Conservation (phyloP, 495 filamentous ascomycete genomes). For the Mytilinidion resinicola region DNA sequence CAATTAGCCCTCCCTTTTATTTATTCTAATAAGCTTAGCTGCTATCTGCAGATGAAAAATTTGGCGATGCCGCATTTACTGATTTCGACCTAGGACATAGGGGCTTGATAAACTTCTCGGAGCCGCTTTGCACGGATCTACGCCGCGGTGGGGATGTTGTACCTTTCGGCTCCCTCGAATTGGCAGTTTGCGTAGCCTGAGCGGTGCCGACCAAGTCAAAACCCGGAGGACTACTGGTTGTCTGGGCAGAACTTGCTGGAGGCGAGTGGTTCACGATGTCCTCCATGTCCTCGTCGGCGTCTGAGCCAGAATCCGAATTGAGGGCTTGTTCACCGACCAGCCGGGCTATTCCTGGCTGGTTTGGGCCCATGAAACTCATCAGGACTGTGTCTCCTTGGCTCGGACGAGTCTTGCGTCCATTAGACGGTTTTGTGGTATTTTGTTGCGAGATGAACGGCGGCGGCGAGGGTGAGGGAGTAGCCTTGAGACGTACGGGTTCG, state of each 20-base stretch:
- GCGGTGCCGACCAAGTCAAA: conserved; percentile 16
- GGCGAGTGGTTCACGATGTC: conserved; percentile 9
- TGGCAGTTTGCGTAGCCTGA: conserved; percentile 8
- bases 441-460: conserved; percentile 22
- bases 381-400: conserved; percentile 33
- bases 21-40: too few species aligned
- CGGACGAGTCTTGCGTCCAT: conserved; percentile 28
- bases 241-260: neutral
- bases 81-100: too few species aligned
- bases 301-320: conserved; percentile 26
- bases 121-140: conserved; percentile 10
- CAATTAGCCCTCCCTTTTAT: too few species aligned
- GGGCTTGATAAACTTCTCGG: too few species aligned
- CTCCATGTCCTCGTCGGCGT: conserved; percentile 25
- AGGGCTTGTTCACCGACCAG: conserved; percentile 25
- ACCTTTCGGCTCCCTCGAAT: neutral
- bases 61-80: conserved; percentile 8
- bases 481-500: conserved; percentile 19
- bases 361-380: conserved; percentile 26
- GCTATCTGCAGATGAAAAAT: conserved; percentile 4
- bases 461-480: conserved; percentile 28
- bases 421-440: conserved; percentile 7
- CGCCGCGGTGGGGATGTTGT: conserved; percentile 11
- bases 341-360: conserved; percentile 31
- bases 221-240: neutral